Percentiles rank a stretch among this genome's conserved stretches.
Conservation (phyloP, 768 basidiomycete genomes). For the Russula vinacea region DNA sequence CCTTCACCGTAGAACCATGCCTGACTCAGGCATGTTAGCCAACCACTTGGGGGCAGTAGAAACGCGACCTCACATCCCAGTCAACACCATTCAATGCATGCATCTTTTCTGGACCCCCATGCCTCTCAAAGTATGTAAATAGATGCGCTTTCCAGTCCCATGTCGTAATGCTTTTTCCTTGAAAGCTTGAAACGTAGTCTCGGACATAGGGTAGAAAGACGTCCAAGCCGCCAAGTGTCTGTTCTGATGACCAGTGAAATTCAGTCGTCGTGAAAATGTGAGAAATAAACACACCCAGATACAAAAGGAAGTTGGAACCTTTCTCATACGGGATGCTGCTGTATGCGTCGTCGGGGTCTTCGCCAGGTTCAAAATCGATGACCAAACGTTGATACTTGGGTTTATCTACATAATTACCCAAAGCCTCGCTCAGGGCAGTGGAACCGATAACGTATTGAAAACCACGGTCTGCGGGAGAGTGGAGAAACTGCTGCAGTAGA, state of each 20-base stretch:
- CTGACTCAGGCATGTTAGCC: slow-evolving; percentile 38
- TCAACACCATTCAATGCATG: slow-evolving; percentile 64
- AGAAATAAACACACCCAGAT: slow-evolving; percentile 58
- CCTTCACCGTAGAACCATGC: slow-evolving; percentile 86
- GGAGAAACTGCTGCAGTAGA: slow-evolving; percentile 63
- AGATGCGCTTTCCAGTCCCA: slow-evolving; percentile 80
- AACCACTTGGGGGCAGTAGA: background rate
- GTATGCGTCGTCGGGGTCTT: slow-evolving; percentile 79
- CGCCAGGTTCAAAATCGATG: slow-evolving; percentile 66
- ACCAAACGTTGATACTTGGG: slow-evolving; percentile 81
- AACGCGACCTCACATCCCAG: slow-evolving; percentile 62
- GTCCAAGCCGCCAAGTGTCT: slow-evolving; percentile 75
- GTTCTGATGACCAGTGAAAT: slow-evolving; percentile 43
- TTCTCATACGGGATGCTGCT: slow-evolving; percentile 79
- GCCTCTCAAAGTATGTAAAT: slow-evolving; percentile 60
- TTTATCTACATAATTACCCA: slow-evolving; percentile 54
- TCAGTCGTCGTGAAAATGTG: background rate
- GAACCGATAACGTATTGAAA: slow-evolving; percentile 78
- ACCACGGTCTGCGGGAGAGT: slow-evolving; percentile 72
- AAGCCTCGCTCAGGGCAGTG: slow-evolving; percentile 66
- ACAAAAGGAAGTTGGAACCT: slow-evolving; percentile 83
- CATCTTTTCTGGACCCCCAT: slow-evolving; percentile 60
- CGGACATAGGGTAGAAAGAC: slow-evolving; percentile 80
- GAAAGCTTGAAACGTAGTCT: slow-evolving; percentile 79
- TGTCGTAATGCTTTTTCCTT: slow-evolving; percentile 79